These are phyloP conservation scores for Herpotrichia juniperi DNA, from an alignment of 2,329 filamentous ascomycete species.

Conservation along the genomic window DNA sequence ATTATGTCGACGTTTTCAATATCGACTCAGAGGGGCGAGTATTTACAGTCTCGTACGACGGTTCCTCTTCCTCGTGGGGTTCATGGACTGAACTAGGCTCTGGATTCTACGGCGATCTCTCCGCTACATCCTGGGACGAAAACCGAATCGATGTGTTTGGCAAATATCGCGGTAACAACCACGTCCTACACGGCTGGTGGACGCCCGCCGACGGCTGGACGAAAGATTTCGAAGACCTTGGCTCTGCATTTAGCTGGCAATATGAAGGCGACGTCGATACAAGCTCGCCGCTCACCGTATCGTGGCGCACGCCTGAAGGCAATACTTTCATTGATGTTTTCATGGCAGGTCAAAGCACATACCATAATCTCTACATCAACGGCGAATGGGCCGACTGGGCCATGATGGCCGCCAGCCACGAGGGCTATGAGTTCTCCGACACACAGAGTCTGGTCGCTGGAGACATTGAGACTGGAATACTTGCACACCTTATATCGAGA, in stretches of 20 bases:
- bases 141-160: constrained; percentile 17
- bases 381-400: constrained; percentile 16
- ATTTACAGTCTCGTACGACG: constrained; percentile 13
- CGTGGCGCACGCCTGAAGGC: background rate
- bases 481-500: constrained; percentile 12
- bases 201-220: constrained; percentile 1
- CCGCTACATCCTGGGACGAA: constrained; percentile 13
- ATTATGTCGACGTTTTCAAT: constrained; percentile 11
- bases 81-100: constrained; percentile 9
- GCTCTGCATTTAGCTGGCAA: background rate
- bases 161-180: background rate
- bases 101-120: constrained; percentile 7
- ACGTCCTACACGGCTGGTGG: background rate
- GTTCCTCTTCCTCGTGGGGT: constrained; percentile 2
- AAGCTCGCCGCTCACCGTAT: constrained; percentile 1
- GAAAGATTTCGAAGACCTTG: background rate
- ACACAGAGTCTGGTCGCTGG: constrained; percentile 15
- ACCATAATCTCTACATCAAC: constrained; percentile 11
- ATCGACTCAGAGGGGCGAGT: constrained; percentile 6
- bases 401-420: constrained; percentile 8
- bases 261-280: background rate
- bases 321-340: constrained; percentile 13
- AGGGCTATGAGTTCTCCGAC: constrained; percentile 12
- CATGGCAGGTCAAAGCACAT: background rate
- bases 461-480: background rate